Percentiles rank a stretch among this genome's conserved stretches.
These are phyloP conservation scores for Volvox reticuliferus DNA, from an alignment of 139 green algal species.

Conservation along the genomic window DNA sequence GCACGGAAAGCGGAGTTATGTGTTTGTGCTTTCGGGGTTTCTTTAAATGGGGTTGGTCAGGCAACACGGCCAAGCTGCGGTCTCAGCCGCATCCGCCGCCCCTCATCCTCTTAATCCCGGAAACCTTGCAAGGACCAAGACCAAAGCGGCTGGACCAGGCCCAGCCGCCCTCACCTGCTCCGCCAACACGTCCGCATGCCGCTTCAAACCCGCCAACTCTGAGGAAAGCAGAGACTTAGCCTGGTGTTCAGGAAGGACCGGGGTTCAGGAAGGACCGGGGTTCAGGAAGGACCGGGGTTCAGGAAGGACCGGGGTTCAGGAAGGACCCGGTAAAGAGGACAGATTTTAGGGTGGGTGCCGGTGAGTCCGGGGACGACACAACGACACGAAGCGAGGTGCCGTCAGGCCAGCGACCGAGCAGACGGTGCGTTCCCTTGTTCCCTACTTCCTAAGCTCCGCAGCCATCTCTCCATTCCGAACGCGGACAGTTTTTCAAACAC, in stretches of 20 bases:
- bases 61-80: too few relatives aligned
- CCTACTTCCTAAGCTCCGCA: background rate
- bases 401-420: background rate
- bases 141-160: background rate
- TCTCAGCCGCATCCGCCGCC: too few relatives aligned
- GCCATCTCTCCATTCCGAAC: background rate
- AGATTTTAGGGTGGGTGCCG: too few relatives aligned
- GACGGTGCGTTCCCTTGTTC: background rate
- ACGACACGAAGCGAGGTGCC: background rate
- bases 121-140: background rate
- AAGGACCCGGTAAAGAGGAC: background rate
- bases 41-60: too few relatives aligned
- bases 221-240: background rate
- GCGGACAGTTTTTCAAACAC: too few relatives aligned
- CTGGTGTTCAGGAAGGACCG: too few relatives aligned
- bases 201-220: background rate
- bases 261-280: background rate
- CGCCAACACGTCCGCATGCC: constrained; percentile 3
- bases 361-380: background rate
- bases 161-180: background rate
- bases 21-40: too few relatives aligned
- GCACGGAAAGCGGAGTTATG: too few relatives aligned
- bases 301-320: background rate
- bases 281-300: background rate
- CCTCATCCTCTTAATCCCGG: background rate